Evolutionary conservation across 768 basidiomycete genomes (phyloP), one percentile per base, ranked within the genome.

Genomic region (Boletus sp.): DNA sequence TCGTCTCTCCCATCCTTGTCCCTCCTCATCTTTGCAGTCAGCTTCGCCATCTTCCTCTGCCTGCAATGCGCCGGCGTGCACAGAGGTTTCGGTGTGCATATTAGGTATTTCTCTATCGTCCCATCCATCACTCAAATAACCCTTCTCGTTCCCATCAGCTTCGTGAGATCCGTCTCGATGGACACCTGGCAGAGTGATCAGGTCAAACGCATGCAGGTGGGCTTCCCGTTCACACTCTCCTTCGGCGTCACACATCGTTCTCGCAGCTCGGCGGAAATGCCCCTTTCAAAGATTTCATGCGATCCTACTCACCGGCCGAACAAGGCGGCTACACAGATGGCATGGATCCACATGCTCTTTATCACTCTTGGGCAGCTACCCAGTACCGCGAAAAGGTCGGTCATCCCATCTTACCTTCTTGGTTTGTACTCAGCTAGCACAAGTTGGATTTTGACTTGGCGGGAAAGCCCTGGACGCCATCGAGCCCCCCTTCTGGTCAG

Each of bases 171-270:
- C 41, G 84, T 94, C 61, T 94, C 94, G 52, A 98, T 97, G 95
- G 95, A 97, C 75, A 90, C 93, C 62, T 97, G 94, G 93, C 87
- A 90, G 62, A 83, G 86, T 37, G 92, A 95, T 57, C 94, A 97
- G 73, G 76, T 93, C 61, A 86, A 71, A 66, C 82, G 91, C 61
- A 98, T 99, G 94, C 87, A 90, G 85, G 93, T 94, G 48, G 50
- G 77, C 69, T 54, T 47, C 40, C 48, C 50, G n/a, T 15, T 57
- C 52, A 12, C 44, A 36, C 58, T 49, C 52, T 47, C 20, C 52
- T 39, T 40, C 47, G 6, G 24, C 28, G 17, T 56, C 61, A 55
- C 44, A 56, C 64, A 57, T 54, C 47, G 18, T 41, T 50, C 54
- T 44, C 54, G 37, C 64, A 95, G 89, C 80, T 91, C 50, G 95